A percentile compares a stretch with the other conserved stretches of the same genome.
Conservation (phyloP, 352 stramenopile genomes). For the Pythium vanterpoolii region DNA sequence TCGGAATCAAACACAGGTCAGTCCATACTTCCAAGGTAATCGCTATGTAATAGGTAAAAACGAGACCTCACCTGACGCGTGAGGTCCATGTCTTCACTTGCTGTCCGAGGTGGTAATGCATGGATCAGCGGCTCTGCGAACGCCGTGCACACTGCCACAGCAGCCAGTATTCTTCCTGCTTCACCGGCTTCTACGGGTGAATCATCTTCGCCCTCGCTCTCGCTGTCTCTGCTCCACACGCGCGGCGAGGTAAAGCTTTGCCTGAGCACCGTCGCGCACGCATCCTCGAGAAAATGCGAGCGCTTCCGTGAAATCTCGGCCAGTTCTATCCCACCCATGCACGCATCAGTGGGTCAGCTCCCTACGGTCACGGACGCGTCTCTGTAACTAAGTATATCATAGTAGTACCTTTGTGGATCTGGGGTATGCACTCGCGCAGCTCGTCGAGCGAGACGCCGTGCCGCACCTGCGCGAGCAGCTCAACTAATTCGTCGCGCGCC, state of each 20-base stretch:
- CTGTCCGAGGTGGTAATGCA: neutral
- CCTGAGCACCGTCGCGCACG: conserved; percentile 46
- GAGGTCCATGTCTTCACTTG: conserved; percentile 11
- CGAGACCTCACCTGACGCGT: conserved; percentile 14
- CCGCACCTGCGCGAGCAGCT: conserved; percentile 37
- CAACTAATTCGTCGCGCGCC: conserved; percentile 45
- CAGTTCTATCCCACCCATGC: conserved; percentile 31
- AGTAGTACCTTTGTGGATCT: conserved; percentile 30
- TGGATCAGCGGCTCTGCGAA: conserved; percentile 27
- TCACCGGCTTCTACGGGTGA: neutral
- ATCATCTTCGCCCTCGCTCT: conserved; percentile 1
- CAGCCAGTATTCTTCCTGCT: neutral
- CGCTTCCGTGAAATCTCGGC: conserved; percentile 54
- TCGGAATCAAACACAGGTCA: neutral
- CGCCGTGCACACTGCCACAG: conserved; percentile 16
- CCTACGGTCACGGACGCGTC: neutral
- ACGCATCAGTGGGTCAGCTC: neutral
- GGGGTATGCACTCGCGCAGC: conserved; percentile 15
- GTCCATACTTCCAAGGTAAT: neutral
- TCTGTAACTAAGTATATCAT: neutral
- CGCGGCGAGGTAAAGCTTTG: conserved; percentile 4
- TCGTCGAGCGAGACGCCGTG: conserved; percentile 16
- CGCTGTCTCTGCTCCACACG: conserved; percentile 10
- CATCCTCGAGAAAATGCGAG: conserved; percentile 67
- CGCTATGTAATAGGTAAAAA: neutral